Percentiles rank a stretch among this genome's conserved stretches.
phyloP scores from a whole-genome alignment of 73 alveolate species.

The Blepharisma japonicum region DNA sequence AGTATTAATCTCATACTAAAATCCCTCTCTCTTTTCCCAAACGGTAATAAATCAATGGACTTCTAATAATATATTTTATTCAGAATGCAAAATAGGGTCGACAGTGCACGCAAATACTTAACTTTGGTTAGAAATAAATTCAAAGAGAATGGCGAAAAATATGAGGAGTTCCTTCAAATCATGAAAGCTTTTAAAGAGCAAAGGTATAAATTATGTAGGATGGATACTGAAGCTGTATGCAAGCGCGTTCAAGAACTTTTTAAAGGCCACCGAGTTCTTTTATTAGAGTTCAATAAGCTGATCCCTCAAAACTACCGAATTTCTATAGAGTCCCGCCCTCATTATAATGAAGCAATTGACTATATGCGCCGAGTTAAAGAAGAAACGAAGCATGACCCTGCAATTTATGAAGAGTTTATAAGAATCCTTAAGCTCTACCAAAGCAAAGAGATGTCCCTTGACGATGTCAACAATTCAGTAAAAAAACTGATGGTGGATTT shows the following conservation, averaged over 20 bases:
- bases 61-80: too few relatives aligned
- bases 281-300: constrained; percentile 7
- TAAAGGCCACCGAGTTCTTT: constrained; percentile 9
- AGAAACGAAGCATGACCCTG: not conserved
- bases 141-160: not conserved
- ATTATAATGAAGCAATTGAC: constrained; percentile 20
- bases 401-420: not conserved
- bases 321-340: constrained; percentile 24
- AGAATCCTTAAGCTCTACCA: not conserved
- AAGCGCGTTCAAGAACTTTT: not conserved
- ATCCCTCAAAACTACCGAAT: not conserved
- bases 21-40: too few relatives aligned
- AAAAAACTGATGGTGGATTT: not conserved
- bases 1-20: too few relatives aligned
- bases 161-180: constrained; percentile 10
- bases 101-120: not conserved
- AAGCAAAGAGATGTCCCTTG: not conserved
- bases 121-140: not conserved
- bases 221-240: constrained; percentile 1
- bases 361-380: constrained; percentile 16
- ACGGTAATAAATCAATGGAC: too few relatives aligned
- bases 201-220: not conserved
- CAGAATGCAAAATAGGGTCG: not conserved
- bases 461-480: not conserved
- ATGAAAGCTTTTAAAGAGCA: constrained; percentile 29